These are phyloP conservation scores for Euphorbia neoarborescens DNA, from an alignment of 441 rosid species.

Conservation along the genomic window DNA sequence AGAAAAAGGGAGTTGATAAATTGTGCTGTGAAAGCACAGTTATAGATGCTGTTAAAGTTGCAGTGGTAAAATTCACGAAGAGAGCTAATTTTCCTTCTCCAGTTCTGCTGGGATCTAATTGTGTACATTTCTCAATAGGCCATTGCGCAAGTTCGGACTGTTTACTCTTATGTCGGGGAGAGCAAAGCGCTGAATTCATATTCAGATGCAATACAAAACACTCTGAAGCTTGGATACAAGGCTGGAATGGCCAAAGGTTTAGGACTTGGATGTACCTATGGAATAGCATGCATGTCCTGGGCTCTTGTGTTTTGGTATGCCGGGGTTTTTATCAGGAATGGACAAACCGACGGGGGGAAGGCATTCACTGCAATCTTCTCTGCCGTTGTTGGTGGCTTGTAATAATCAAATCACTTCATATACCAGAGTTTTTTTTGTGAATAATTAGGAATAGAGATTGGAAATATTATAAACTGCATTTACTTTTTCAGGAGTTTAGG, in stretches of 20 bases:
- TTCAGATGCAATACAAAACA: constrained; percentile 90
- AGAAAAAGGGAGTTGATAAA: neutral
- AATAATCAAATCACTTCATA: constrained; percentile 22
- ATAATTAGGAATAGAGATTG: neutral
- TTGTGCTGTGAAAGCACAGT: neutral
- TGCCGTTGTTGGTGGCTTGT: constrained; percentile 99
- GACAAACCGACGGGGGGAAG: constrained; percentile 90
- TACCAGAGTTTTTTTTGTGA: neutral
- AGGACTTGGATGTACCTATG: constrained; percentile 96
- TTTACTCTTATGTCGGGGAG: constrained; percentile 94
- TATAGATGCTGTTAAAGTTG: neutral
- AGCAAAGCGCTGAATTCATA: constrained; percentile 80
- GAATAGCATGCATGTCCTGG: constrained; percentile 99
- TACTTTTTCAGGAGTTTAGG: constrained; percentile 81
- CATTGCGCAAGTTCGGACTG: constrained; percentile 94
- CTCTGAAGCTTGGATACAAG: constrained; percentile 89
- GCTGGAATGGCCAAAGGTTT: constrained; percentile 99
- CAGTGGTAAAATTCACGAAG: neutral
- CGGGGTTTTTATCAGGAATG: constrained; percentile 88
- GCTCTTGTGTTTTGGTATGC: constrained; percentile 99
- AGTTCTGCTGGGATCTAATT: constrained; percentile 4
- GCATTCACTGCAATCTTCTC: constrained; percentile 98
- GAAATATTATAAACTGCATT: constrained; percentile 4
- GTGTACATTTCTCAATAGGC: constrained; percentile 37
- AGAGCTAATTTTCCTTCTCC: neutral